Percentiles rank a stretch among this genome's conserved stretches.
Evolutionary conservation across 306 rosid species (phyloP).

Genomic region (cucumber (Cucumis sativus)): DNA sequence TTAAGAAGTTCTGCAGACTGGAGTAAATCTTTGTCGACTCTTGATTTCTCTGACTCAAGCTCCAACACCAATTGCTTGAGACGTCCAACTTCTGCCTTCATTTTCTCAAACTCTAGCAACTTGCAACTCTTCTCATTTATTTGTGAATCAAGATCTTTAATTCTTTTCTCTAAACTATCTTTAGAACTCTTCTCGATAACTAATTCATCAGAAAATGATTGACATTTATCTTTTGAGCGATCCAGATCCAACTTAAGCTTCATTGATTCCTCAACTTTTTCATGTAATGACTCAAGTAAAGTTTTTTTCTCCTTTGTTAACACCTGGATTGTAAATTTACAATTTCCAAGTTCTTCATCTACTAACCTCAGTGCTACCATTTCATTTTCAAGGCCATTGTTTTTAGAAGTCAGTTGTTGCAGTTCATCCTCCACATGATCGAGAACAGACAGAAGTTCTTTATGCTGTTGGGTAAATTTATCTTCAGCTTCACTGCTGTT

Average conservation of each 20-base stretch:
- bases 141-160: conserved; percentile 45
- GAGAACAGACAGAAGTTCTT: conserved; percentile 39
- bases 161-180: conserved; percentile 38
- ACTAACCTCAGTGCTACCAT: conserved; percentile 28
- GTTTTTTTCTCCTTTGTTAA: conserved; percentile 44
- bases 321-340: conserved; percentile 35
- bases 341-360: conserved; percentile 41
- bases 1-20: conserved; percentile 39
- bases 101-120: conserved; percentile 45
- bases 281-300: conserved; percentile 36
- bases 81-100: conserved; percentile 38
- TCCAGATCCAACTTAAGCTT: conserved; percentile 39
- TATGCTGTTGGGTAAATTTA: conserved; percentile 39
- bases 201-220: conserved; percentile 35
- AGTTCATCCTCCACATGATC: conserved; percentile 58
- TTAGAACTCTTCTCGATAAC: conserved; percentile 34
- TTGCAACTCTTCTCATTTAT: conserved; percentile 44
- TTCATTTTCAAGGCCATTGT: conserved; percentile 53
- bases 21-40: conserved; percentile 31
- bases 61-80: conserved; percentile 46
- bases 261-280: conserved; percentile 44
- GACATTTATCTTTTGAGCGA: conserved; percentile 32
- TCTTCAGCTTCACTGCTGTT: conserved; percentile 51
- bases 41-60: conserved; percentile 61
- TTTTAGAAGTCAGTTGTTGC: conserved; percentile 50